These are phyloP conservation scores for Glebionis coronaria DNA, from an alignment of 129 eudicot species.

Conservation along the genomic window DNA sequence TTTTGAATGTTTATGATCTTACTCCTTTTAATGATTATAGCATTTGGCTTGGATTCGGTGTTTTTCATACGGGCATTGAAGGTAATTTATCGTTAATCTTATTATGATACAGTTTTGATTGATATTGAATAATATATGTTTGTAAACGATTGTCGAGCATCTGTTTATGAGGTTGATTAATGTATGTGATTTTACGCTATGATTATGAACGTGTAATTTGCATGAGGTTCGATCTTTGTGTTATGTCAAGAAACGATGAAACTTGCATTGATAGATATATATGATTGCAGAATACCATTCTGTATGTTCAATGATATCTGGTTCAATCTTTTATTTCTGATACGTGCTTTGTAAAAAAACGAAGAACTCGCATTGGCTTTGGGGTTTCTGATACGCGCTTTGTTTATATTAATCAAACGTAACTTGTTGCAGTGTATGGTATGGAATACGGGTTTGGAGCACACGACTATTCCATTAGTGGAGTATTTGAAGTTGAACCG, in stretches of 20 bases:
- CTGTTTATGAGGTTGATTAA: slow-evolving; percentile 8
- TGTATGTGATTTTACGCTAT: background rate
- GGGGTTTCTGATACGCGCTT: background rate
- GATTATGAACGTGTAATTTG: no score
- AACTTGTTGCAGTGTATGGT: slow-evolving; percentile 60
- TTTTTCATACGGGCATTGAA: slow-evolving; percentile 71
- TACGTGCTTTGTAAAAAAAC: background rate
- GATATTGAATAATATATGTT: background rate
- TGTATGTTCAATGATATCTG: background rate
- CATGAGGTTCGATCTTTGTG: no score
- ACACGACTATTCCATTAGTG: slow-evolving; percentile 78
- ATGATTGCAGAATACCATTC: background rate
- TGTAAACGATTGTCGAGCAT: background rate
- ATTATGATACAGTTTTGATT: background rate
- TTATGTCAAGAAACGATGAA: no score
- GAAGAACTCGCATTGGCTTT: background rate
- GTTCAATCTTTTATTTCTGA: background rate
- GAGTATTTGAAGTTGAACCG: slow-evolving; percentile 92
- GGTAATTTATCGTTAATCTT: slow-evolving; percentile 23
- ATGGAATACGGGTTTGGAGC: slow-evolving; percentile 95
- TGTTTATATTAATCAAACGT: background rate
- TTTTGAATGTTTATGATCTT: slow-evolving; percentile 61
- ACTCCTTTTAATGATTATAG: slow-evolving; percentile 54
- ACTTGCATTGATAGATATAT: no score
- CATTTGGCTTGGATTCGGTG: slow-evolving; percentile 58